Percentiles rank a stretch among this genome's conserved stretches.
phyloP scores from a whole-genome alignment of 2,329 filamentous ascomycete species.

The Pyrenophora tritici-repentis region DNA sequence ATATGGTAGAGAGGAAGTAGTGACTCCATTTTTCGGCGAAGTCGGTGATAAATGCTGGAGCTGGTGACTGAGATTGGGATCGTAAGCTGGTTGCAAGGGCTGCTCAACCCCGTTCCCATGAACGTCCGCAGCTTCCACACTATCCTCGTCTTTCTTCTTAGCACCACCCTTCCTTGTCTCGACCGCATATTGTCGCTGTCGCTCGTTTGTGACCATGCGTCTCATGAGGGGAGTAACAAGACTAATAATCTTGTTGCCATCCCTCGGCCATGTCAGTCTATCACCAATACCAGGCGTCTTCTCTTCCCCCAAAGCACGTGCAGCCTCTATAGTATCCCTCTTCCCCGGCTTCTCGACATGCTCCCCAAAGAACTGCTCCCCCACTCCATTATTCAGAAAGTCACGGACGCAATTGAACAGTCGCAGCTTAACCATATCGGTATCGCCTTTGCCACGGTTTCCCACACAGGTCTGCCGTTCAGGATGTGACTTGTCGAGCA shows the following conservation, averaged over 20 bases:
- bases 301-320: constrained; percentile 48
- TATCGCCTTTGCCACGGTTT: constrained; percentile 59
- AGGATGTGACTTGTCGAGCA: constrained; percentile 60
- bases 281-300: constrained; percentile 39
- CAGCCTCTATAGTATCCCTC: constrained; percentile 41
- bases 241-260: constrained; percentile 61
- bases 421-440: constrained; percentile 61
- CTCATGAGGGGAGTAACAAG: constrained; percentile 62
- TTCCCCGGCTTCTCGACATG: constrained; percentile 39
- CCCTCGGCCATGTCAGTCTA: constrained; percentile 59
- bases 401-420: constrained; percentile 62
- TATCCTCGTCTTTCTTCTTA: constrained; percentile 39
- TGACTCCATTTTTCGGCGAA: constrained; percentile 2
- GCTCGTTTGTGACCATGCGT: constrained; percentile 65
- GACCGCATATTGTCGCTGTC: constrained; percentile 62
- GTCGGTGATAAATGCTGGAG: constrained; percentile 1
- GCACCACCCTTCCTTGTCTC: constrained; percentile 58
- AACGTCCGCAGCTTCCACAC: constrained; percentile 15
- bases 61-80: constrained; percentile 9
- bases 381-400: constrained; percentile 58
- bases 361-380: constrained; percentile 57
- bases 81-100: constrained; percentile 16
- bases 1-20: not conserved
- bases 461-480: constrained; percentile 63
- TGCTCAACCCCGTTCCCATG: constrained; percentile 19